Conservation (phyloP, 2,329 filamentous ascomycete species). For the Claviceps digitariae region DNA sequence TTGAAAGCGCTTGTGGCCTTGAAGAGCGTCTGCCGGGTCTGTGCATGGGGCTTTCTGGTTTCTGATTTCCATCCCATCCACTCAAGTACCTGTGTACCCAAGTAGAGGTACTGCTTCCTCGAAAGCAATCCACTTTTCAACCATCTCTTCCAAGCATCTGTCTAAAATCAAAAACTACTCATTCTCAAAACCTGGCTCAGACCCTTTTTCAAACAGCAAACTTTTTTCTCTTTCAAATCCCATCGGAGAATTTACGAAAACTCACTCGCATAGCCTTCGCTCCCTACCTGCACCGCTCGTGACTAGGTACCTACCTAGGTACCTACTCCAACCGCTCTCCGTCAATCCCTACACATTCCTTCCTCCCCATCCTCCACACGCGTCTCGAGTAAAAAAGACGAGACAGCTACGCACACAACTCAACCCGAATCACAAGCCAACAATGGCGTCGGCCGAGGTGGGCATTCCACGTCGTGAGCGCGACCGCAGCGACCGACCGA, state of each 20-base stretch:
- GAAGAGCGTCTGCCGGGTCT: not conserved
- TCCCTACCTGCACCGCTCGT: not conserved
- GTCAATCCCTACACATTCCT: not conserved
- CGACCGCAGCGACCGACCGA: conserved; percentile 11
- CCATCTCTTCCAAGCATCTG: not conserved
- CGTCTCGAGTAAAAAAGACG: not conserved
- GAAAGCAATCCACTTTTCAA: not conserved
- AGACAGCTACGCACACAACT: not conserved
- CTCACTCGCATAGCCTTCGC: not conserved
- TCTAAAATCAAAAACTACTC: not conserved
- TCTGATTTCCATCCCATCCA: too few relatives aligned
- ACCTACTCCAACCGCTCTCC: not conserved
- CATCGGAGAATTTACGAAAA: not conserved
- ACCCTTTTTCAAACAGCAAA: not conserved
- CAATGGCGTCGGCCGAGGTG: conserved; percentile 33
- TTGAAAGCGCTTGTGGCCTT: not conserved
- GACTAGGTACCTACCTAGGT: too few relatives aligned
- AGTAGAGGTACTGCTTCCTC: not conserved
- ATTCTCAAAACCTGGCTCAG: not conserved
- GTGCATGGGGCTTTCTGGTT: not conserved
- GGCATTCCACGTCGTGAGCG: conserved; percentile 26
- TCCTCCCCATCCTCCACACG: not conserved
- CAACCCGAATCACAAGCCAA: not conserved
- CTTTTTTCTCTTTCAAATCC: not conserved
- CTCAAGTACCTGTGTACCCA: not conserved